Evolutionary conservation across 2,329 filamentous ascomycete species (phyloP).

Genomic region (Thielaviopsis ethacetica): DNA sequence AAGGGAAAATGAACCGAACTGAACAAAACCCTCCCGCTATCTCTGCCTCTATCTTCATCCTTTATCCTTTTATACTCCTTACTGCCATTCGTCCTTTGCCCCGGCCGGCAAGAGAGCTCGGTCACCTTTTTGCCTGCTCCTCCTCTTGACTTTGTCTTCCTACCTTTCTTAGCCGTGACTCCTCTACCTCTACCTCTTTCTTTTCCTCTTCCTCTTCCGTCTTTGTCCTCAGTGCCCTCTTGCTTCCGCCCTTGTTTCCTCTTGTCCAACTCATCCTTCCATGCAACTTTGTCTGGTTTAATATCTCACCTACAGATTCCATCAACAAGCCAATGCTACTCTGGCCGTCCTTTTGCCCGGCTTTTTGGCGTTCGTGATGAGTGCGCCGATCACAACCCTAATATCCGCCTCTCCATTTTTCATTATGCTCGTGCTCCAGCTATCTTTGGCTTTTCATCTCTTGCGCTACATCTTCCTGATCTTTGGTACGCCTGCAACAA

Average conservation of each 20-base stretch:
- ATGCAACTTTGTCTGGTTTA: not conserved
- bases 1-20: too few species aligned
- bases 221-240: too few species aligned
- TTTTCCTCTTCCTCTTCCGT: too few species aligned
- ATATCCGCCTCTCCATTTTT: not conserved
- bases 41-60: too few species aligned
- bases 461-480: not conserved
- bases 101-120: too few species aligned
- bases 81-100: not conserved
- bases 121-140: not conserved
- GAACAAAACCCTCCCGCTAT: too few species aligned
- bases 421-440: not conserved
- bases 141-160: not conserved
- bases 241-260: too few species aligned
- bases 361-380: not conserved
- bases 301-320: not conserved
- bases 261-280: too few species aligned
- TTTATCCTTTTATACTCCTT: too few species aligned
- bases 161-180: not conserved
- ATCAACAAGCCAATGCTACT: not conserved
- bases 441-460: not conserved
- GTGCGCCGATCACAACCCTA: not conserved
- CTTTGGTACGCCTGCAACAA: not conserved
- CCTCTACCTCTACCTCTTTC: too few species aligned
- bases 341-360: not conserved